These are phyloP conservation scores for Plantago ovata DNA, from an alignment of 257 asterid species.

Conservation along the genomic window DNA sequence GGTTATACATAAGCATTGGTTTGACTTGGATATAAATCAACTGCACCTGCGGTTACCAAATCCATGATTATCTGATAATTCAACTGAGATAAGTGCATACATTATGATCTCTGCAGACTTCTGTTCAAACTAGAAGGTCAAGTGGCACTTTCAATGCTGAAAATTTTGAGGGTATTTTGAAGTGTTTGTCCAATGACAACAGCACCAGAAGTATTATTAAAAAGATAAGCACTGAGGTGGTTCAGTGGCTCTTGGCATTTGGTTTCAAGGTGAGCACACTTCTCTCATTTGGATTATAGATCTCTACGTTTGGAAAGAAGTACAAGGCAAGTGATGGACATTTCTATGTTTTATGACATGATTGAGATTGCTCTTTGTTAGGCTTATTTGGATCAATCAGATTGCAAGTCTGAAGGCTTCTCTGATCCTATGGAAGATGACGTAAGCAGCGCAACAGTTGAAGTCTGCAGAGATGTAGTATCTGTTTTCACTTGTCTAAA, in stretches of 20 bases:
- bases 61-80: too few relatives aligned
- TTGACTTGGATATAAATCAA: too few relatives aligned
- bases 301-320: neutral
- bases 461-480: slow-evolving; percentile 51
- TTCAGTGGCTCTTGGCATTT: slow-evolving; percentile 73
- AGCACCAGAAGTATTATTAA: slow-evolving; percentile 52
- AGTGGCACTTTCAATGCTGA: slow-evolving; percentile 26
- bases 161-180: slow-evolving; percentile 61
- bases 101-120: slow-evolving; percentile 37
- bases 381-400: slow-evolving; percentile 64
- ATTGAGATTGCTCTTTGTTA: slow-evolving; percentile 22
- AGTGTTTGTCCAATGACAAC: slow-evolving; percentile 54
- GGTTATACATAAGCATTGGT: too few relatives aligned
- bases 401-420: slow-evolving; percentile 28
- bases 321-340: neutral
- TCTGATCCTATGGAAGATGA: slow-evolving; percentile 33
- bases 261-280: slow-evolving; percentile 64
- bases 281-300: slow-evolving; percentile 3
- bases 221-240: slow-evolving; percentile 54
- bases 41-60: too few relatives aligned
- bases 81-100: slow-evolving; percentile 7
- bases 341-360: slow-evolving; percentile 7
- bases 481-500: slow-evolving; percentile 66
- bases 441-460: slow-evolving; percentile 32
- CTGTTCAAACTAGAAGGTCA: slow-evolving; percentile 72